Percentiles rank a stretch among this genome's conserved stretches.
These are phyloP conservation scores for Hippophae tibetana DNA, from an alignment of 306 rosid species.

Conservation along the genomic window DNA sequence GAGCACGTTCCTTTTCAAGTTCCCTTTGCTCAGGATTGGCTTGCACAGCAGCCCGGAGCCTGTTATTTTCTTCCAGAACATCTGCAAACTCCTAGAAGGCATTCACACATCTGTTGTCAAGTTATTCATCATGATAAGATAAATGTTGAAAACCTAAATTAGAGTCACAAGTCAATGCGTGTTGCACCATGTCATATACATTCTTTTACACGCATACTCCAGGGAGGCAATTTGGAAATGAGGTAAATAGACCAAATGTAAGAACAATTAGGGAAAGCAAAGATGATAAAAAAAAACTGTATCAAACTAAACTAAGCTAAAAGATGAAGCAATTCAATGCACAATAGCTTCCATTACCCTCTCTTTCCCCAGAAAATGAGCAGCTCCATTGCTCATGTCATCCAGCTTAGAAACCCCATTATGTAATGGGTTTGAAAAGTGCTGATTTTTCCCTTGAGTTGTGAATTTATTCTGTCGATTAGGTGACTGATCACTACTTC, in stretches of 20 bases:
- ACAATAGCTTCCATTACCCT: constrained; percentile 42
- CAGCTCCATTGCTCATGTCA: constrained; percentile 50
- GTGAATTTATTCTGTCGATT: constrained; percentile 45
- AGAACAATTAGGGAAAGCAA: constrained; percentile 1
- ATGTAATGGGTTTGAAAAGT: constrained; percentile 29
- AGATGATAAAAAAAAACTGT: background rate
- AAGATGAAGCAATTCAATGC: constrained; percentile 1
- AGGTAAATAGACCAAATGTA: constrained; percentile 3
- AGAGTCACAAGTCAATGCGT: background rate
- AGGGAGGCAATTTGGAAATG: background rate
- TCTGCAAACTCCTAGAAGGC: constrained; percentile 98
- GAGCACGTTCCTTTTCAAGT: constrained; percentile 51
- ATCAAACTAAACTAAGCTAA: constrained; percentile 13
- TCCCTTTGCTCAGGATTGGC: constrained; percentile 48
- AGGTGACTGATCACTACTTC: constrained; percentile 49
- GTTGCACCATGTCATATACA: background rate
- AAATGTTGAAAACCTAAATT: constrained; percentile 13
- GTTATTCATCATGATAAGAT: constrained; percentile 66
- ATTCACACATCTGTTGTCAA: constrained; percentile 98
- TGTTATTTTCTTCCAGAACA: constrained; percentile 43
- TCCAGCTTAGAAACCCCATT: constrained; percentile 37
- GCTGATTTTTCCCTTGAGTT: constrained; percentile 41
- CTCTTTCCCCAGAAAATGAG: constrained; percentile 42
- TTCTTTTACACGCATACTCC: background rate
- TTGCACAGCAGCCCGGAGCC: constrained; percentile 32